Base-by-base conservation (phyloP, 768 basidiomycete genomes). In the Xerocomellus chrysenteron region DNA sequence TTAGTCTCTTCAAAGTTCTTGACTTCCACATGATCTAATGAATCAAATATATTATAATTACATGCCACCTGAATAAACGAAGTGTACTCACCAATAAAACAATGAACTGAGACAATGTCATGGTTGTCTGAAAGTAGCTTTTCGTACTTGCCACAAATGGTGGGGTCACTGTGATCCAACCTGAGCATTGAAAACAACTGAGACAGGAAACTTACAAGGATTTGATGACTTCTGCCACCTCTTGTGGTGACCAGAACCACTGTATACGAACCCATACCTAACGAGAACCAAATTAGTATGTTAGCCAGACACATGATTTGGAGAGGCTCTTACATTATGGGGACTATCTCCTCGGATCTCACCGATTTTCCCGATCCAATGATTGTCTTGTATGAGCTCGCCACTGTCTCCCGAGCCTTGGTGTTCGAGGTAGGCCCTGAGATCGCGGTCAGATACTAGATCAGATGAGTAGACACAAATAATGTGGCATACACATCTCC, bases 171-270 rank as follows among this genome's bases (percentile, higher is more conserved):
- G 59, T 35, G 45, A 30, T 12, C 46, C 35, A n/a, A 36, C 7
- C 39, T 51, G 14, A 53, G 24, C 19, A 35, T 19, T 17, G 30
- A 35, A 12, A 33, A 33, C 6, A 0, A 14, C 3, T 2, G 5
- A 39, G 10, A 30, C 5, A 9, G 2, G 13, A n/a, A 5, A 73
- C 81, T 54, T 53, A 84, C 82, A 84, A 82, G 2, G 80, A 78
- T 32, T 79, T 78, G 32, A 81, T 63, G 0, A 76, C 69, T 2
- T 59, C 59, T 0, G 71, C 69, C 0, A 81, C 77, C 36, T 87
- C 85, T n/a, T 69, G 47, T 0, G 76, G 74, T 2, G 78, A 74
- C 67, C 82, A 87, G 47, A 71, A 84, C 85, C 85, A 87, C 47
- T 80, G 76, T 0, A 86, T 75, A 11, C 59, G 65, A 0, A 72